Evolutionary conservation across 2,329 filamentous ascomycete species (phyloP), one percentile per base, ranked within the genome.

Genomic region (Ilyonectria robusta): DNA sequence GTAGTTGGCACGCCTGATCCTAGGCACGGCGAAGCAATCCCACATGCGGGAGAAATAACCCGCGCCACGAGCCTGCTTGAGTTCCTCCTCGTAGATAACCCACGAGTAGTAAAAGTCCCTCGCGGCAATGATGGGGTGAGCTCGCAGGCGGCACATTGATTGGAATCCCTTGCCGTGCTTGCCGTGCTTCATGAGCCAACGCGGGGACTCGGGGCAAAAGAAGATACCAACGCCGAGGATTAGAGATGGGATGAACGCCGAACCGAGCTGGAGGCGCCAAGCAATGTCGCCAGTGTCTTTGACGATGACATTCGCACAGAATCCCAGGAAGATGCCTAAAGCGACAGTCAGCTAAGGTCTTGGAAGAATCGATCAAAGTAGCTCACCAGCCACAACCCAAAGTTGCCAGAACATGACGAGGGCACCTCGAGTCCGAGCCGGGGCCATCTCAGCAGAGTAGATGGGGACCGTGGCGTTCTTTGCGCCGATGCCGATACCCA

Each of bases 371-470:
- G 21, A 19, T 50, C 6, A 17, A 21, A 23, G n/a, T 15, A 6
- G 23, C 67, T 21, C 33, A 68, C 67, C 67, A 13, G 56, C 59
- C 8, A 72, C 76, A 53, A 80, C 77, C 76, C 78, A 81, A 9
- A 81, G 73, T 67, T 80, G 86, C 92, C 93, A 95, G 70, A 90
- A 91, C 92, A 95, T 95, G 71, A 94, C 92, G 3, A 95, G 83
- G 11, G 91, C 92, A 69, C 92, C 91, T 70, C 92, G 87, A 57
- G 93, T 89, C 1, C 84, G 76, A 1, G 91, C 88, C 0, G 92
- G 92, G 0, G 89, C 87, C 66, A 88, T 92, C 76, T 94, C 92
- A 1, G 92, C 92, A 0, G 91, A 90, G 74, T 93, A 94, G 46
- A 94, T 89, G 0, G 93, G 92, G 0, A 91, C 88, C 0, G 85